Conservation (phyloP, 306 rosid species). For the Malus sylvestris region DNA sequence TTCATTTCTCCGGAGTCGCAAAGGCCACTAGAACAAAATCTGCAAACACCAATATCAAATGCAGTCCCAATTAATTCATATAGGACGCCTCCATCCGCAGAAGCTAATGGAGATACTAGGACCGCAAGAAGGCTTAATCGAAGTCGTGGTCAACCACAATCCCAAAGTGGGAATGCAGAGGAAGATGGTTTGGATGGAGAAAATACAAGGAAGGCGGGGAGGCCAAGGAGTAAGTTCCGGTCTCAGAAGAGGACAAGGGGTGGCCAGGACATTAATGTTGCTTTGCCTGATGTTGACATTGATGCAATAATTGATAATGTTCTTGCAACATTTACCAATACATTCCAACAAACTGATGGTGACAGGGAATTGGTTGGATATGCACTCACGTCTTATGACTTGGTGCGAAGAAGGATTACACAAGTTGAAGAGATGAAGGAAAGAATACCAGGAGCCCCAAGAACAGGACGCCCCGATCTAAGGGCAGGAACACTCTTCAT, state of each 20-base stretch:
- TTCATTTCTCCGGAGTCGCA: slow-evolving; percentile 44
- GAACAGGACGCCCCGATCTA: slow-evolving; percentile 66
- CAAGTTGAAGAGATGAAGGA: slow-evolving; percentile 63
- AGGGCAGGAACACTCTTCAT: slow-evolving; percentile 59
- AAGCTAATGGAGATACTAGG: neutral
- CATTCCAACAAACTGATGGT: slow-evolving; percentile 48
- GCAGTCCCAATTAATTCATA: slow-evolving; percentile 74
- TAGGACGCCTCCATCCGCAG: slow-evolving; percentile 45
- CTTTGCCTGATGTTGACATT: slow-evolving; percentile 35
- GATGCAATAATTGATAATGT: slow-evolving; percentile 43
- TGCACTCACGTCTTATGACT: slow-evolving; percentile 47
- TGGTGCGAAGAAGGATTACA: slow-evolving; percentile 57
- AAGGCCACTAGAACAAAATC: slow-evolving; percentile 42
- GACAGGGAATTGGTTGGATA: slow-evolving; percentile 37
- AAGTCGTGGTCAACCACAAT: slow-evolving; percentile 37
- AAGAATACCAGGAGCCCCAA: slow-evolving; percentile 30
- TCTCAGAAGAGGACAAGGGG: slow-evolving; percentile 32
- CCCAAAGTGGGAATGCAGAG: slow-evolving; percentile 9
- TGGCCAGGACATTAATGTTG: slow-evolving; percentile 16
- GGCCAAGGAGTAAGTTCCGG: slow-evolving; percentile 21
- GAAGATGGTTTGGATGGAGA: slow-evolving; percentile 42
- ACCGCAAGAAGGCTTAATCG: slow-evolving; percentile 19
- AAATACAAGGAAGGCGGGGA: slow-evolving; percentile 30
- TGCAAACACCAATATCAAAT: slow-evolving; percentile 39
- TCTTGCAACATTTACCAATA: slow-evolving; percentile 37